These are phyloP conservation scores for Hypoxylon rubiginosum DNA, from an alignment of 2,329 filamentous ascomycete genomes.

Conservation along the genomic window DNA sequence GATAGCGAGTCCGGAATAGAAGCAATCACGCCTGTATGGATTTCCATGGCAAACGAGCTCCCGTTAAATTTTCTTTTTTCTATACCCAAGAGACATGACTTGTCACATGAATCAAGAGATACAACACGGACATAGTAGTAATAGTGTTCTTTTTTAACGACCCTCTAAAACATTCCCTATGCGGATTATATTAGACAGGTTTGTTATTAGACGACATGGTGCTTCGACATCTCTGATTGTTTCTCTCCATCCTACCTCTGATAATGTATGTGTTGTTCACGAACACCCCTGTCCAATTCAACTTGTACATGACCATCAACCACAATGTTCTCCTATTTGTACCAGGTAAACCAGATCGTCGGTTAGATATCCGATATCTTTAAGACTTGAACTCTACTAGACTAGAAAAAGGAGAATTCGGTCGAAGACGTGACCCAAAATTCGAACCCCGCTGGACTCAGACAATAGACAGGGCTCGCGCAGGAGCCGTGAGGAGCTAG, in stretches of 20 bases:
- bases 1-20: not conserved
- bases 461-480: not conserved
- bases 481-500: not conserved
- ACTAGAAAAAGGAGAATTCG: not conserved
- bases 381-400: not conserved
- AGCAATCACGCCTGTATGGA: not conserved
- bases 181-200: not conserved
- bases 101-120: constrained; percentile 1
- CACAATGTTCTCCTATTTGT: not conserved
- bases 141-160: not conserved
- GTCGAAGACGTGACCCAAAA: not conserved
- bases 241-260: not conserved
- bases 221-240: not conserved
- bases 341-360: not conserved
- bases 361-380: constrained; percentile 4
- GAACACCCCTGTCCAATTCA: not conserved
- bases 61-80: not conserved
- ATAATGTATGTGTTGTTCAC: not conserved
- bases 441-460: not conserved
- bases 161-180: not conserved
- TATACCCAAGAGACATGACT: not conserved
- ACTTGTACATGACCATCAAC: not conserved
- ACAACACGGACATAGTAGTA: not conserved
- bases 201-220: not conserved
- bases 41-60: not conserved